Base-by-base conservation (phyloP, 176 grass and related monocot genomes). In the Avena insularis region DNA sequence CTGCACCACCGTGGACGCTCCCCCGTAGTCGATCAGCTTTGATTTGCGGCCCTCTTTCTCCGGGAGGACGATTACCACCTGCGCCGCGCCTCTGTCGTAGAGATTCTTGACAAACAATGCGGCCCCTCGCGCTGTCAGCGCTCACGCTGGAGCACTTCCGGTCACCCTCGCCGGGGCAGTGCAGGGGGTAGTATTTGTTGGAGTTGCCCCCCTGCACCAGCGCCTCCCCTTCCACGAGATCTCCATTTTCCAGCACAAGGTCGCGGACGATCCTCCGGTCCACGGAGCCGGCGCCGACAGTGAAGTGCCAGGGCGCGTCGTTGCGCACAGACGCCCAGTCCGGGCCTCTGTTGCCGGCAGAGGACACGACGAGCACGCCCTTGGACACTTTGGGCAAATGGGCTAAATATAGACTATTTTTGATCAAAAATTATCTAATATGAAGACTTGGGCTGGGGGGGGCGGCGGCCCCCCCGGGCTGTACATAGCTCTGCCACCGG, bases 241-340 rank as follows among this genome's bases (percentile, higher is more conserved):
- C n/a, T 8, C 12, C 71, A 75, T 75, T 50, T 20, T 49, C n/a
- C 6, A 75, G 19, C 46, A 50, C 71, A 9, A 50, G 12, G n/a
- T 50, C 45, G 71, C 2, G n/a, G 12, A 8, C 0, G n/a, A 74
- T 50, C 43, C 45, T 48, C n/a, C 71, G 11, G 5, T 74, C 43
- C 45, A 74, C 2, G 10, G 45, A 49, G 12, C 71, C 71, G 5
- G 12, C 45, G 45, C 71, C 45, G 13, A 49, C n/a, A 0, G 5
- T 74, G 71, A 74, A 20, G 43, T 49, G n/a, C 71, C 71, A 75
- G 8, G 71, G n/a, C 71, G 12, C n/a, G 6, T 75, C 71, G n/a
- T 75, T 75, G n/a, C 12, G 23, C 10, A 75, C 9, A 3, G n/a
- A 27, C n/a, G n/a, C 3, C 4, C n/a, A 45, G n/a, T 25, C 12